Evolutionary conservation across 179 eudicot species (phyloP), one percentile per base, ranked within the genome.

Genomic region (Vitellaria paradoxa): DNA sequence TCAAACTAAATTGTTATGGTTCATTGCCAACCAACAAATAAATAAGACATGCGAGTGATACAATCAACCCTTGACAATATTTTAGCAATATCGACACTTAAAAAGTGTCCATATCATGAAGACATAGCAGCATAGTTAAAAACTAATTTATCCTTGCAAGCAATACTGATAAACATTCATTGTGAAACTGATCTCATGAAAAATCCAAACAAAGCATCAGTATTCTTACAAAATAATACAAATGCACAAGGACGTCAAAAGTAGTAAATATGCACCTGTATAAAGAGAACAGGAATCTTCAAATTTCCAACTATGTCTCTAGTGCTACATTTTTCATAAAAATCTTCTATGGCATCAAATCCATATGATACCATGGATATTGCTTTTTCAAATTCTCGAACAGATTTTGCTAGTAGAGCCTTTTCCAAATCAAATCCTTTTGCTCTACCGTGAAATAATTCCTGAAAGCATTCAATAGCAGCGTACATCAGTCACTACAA

Each of bases 251-350:
- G 45, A 8, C 2, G 10, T 60, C 15, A 60, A 56, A 10, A 60
- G 20, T 69, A 23, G 14, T 24, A 73, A 47, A 50, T 42, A 77
- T 40, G 23, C 62, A 93, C 99, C 98, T 93, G 98, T 78, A 93
- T 87, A 66, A 92, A 96, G 60, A 96, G 99, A 82, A 93, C 89
- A 46, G 99, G 99, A 78, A 96, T 88, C 89, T 93, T 93, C 82
- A 96, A 76, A 68, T 87, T 74, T 66, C 86, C 91, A 71, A 96
- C 87, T 76, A 87, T 67, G 81, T 79, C 78, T 75, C 90, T 84
- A 6, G 97, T 88, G 85, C 98, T 96, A 62, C 89, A 90, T 68
- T 75, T 81, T 24, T 85, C 80, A 83, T 96, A 96, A 60, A 96
- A 96, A n/a, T 93, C 99, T 73, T 90, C 93, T 79, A 93, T 49